These are phyloP conservation scores for Orbilia quercus DNA, from an alignment of 2,329 filamentous ascomycete species.

Conservation along the genomic window DNA sequence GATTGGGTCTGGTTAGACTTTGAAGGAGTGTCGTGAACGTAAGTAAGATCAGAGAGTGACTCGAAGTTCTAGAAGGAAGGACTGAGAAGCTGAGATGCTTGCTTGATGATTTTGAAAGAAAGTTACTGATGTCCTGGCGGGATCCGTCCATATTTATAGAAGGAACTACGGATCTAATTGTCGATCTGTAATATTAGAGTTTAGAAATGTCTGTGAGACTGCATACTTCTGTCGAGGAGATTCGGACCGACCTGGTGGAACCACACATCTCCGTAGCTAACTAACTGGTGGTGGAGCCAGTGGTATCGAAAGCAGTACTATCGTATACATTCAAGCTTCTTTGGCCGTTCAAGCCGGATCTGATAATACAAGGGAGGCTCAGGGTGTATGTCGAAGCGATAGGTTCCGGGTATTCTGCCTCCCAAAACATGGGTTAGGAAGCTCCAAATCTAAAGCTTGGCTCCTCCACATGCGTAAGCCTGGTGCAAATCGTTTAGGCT, in stretches of 20 bases:
- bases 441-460: constrained; percentile 20
- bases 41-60: constrained; percentile 31
- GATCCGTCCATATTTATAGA: constrained; percentile 39
- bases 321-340: not conserved
- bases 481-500: not conserved
- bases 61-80: constrained; percentile 40
- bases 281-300: constrained; percentile 11
- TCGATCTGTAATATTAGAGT: no score
- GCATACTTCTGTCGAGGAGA: no score
- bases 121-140: not conserved
- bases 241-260: not conserved
- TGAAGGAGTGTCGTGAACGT: constrained; percentile 26
- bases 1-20: constrained; percentile 1
- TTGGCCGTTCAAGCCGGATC: constrained; percentile 21
- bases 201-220: no score
- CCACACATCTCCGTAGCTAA: constrained; percentile 6
- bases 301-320: constrained; percentile 3
- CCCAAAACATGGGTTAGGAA: constrained; percentile 24
- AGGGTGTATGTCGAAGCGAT: constrained; percentile 33
- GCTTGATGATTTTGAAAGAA: constrained; percentile 36
- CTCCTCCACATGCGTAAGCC: not conserved
- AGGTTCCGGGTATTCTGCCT: constrained; percentile 4
- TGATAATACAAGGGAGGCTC: constrained; percentile 18
- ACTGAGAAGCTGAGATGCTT: constrained; percentile 47
- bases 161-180: constrained; percentile 7